Conservation (phyloP, 352 stramenopile species). For the Aphanomyces euteiches region DNA sequence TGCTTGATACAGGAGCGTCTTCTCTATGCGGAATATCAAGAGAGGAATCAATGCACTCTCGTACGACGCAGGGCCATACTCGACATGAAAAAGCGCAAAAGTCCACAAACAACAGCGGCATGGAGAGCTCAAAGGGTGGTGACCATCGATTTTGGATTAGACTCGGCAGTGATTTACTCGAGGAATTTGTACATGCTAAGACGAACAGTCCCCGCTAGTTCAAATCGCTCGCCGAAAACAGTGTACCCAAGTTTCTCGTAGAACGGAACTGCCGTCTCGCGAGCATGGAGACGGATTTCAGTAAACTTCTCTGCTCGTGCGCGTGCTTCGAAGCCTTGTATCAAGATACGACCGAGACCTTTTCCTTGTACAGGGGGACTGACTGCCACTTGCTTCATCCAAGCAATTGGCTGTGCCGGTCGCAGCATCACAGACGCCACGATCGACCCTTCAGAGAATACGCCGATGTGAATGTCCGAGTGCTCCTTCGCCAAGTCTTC, state of each 20-base stretch:
- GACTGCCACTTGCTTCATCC: constrained; percentile 31
- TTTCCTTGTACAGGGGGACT: constrained; percentile 15
- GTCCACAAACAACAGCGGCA: no score
- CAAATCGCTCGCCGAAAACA: constrained; percentile 3
- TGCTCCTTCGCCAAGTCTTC: constrained; percentile 16
- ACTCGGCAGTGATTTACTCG: no score
- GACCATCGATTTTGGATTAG: no score
- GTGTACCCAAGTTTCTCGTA: constrained; percentile 28
- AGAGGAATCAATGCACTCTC: no score
- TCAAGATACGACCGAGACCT: constrained; percentile 23
- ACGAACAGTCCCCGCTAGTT: constrained; percentile 15
- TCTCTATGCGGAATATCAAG: no score
- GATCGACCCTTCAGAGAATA: neutral
- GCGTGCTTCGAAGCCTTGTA: constrained; percentile 13
- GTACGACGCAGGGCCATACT: no score
- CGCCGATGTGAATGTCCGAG: constrained; percentile 21
- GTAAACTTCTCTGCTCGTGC: constrained; percentile 5
- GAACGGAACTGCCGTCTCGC: constrained; percentile 16
- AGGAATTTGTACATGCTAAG: constrained; percentile 11
- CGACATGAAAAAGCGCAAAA: no score
- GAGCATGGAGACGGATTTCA: constrained; percentile 20
- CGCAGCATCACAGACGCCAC: constrained; percentile 23
- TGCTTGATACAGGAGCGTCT: no score
- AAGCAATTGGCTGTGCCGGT: constrained; percentile 7
- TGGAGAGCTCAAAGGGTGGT: no score